Conservation (phyloP, 192 early-diverging fungal species). For the Entomortierella lignicola region DNA sequence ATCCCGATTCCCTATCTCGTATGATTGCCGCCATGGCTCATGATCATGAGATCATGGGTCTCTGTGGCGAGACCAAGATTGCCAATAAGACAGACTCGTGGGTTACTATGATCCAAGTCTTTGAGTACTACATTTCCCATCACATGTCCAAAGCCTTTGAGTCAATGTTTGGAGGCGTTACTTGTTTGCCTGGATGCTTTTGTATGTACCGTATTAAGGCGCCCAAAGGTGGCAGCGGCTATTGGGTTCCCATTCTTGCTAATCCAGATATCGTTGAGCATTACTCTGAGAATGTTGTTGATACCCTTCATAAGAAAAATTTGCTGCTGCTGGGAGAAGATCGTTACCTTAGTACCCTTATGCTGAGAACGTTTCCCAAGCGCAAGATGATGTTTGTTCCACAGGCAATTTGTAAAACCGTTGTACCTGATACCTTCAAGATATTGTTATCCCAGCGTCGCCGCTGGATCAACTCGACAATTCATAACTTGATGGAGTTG, state of each 20-base stretch:
- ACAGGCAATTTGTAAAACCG: conserved; percentile 89
- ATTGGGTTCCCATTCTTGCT: conserved; percentile 88
- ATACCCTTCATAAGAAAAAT: conserved; percentile 95
- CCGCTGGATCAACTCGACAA: conserved; percentile 96
- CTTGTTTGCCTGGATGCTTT: conserved; percentile 87
- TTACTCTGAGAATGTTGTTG: conserved; percentile 88
- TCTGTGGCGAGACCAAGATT: conserved; percentile 87
- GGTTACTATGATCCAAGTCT: conserved; percentile 88
- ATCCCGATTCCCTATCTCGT: conserved; percentile 75
- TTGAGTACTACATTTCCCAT: conserved; percentile 90
- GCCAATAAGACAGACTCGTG: conserved; percentile 82
- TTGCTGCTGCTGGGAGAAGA: conserved; percentile 94
- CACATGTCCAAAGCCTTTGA: conserved; percentile 87
- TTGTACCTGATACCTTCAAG: conserved; percentile 89
- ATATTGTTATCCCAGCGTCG: conserved; percentile 85
- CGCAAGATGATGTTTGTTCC: conserved; percentile 96
- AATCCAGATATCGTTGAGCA: conserved; percentile 87
- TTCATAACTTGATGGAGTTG: conserved; percentile 89
- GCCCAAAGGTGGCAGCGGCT: conserved; percentile 79
- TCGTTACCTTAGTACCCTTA: conserved; percentile 94
- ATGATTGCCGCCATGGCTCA: conserved; percentile 80
- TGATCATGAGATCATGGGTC: conserved; percentile 78
- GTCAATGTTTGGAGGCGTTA: conserved; percentile 87
- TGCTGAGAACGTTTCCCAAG: conserved; percentile 93
- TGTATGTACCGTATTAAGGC: conserved; percentile 90